Base-by-base conservation (phyloP, 495 filamentous ascomycete species). In the Penicillium alfredii region DNA sequence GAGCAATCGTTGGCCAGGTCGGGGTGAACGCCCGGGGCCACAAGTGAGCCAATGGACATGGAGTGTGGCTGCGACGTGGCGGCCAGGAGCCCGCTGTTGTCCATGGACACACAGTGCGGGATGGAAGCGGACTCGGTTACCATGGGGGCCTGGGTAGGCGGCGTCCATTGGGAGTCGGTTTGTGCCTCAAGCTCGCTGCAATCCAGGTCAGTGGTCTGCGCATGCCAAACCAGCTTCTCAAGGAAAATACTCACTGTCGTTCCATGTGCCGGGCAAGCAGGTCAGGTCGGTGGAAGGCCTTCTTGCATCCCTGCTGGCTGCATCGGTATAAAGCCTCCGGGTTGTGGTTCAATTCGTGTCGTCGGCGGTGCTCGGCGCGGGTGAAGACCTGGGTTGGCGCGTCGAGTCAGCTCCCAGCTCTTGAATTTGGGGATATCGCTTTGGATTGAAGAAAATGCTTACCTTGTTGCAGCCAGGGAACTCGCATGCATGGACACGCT, bases 341-440 rank as follows among this genome's bases (percentile, higher is more conserved):
- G 51, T 80, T 79, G 64, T 95, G 88, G 57, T 89, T 89, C 32
- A 89, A 63, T 58, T 93, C 84, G 64, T 94, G 88, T 31, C 87
- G 86, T 60, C 87, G 88, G 35, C 21, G 50, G 24, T 95, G 88
- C 54, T 95, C 88, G 18, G 86, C 86, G 53, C 88, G 73, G 12
- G 87, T 92, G 53, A 87, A 88, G 33, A 83, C 80, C 81, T 84
- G 40, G 23, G 30, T 17, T 17, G 22, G 11, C 39, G 35, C 42
- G 36, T 8, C 15, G 15, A 33, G 42, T 61, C 22, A 51, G 32
- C 33, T 32, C n/a, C 14, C n/a, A n/a, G n/a, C n/a, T n/a, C n/a
- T n/a, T n/a, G n/a, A n/a, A n/a, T n/a, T n/a, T n/a, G n/a, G n/a
- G n/a, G n/a, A n/a, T n/a, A n/a, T n/a, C n/a, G n/a, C n/a, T n/a